phyloP scores from a whole-genome alignment of 2,329 filamentous ascomycete genomes.

The Colletotrichum somersetense region DNA sequence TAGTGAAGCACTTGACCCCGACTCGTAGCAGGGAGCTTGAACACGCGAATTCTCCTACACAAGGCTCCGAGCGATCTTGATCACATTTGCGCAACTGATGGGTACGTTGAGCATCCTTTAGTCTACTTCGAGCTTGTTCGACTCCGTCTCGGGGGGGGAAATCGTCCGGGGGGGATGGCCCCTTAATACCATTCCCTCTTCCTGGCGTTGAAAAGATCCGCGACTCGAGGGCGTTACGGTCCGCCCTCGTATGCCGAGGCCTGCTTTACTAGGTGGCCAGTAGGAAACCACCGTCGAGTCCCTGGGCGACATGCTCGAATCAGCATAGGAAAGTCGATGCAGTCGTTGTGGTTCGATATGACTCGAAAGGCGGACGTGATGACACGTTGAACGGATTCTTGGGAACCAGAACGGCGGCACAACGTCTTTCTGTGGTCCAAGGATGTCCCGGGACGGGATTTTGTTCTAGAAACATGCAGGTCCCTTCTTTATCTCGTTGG shows the following conservation, averaged over 20 bases:
- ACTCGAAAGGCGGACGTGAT: not conserved
- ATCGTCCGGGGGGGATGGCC: not conserved
- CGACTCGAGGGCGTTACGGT: not conserved
- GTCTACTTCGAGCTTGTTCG: not conserved
- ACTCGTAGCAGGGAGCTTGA: not conserved
- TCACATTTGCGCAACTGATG: too few species aligned
- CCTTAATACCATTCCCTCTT: not conserved
- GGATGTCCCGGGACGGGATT: not conserved
- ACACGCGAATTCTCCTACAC: not conserved
- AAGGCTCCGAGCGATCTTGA: not conserved
- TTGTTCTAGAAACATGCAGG: not conserved
- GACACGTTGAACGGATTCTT: not conserved
- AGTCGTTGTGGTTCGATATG: not conserved
- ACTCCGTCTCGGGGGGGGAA: not conserved
- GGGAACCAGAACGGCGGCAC: not conserved
- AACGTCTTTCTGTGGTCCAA: not conserved
- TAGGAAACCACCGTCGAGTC: not conserved
- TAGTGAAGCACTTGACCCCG: not conserved
- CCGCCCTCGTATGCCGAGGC: not conserved
- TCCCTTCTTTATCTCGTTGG: not conserved
- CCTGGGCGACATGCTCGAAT: not conserved
- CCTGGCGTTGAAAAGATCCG: not conserved
- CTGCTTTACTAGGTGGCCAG: constrained; percentile 1
- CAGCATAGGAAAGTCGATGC: not conserved
- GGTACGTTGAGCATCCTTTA: not conserved